phyloP scores from a whole-genome alignment of 108 stramenopile genomes.

The Fistulifera pelliculosa region DNA sequence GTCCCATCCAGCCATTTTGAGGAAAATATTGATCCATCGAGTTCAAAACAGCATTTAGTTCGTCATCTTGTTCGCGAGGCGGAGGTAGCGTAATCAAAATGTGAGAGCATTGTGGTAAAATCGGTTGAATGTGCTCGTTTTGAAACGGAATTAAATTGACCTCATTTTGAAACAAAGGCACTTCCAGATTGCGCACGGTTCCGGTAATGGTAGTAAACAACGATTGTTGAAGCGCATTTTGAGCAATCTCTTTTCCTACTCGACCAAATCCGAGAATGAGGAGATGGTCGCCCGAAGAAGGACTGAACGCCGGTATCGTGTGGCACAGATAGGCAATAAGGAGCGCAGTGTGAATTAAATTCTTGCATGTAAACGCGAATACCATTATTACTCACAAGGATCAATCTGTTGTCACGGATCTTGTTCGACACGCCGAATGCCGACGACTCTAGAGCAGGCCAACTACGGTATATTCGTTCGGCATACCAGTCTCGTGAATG shows the following conservation, averaged over 20 bases:
- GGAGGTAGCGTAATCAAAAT: conserved; percentile 25
- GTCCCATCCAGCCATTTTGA: conserved; percentile 35
- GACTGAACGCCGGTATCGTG: no score
- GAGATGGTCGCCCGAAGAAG: no score
- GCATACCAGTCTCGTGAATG: no score
- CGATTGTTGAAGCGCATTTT: background rate
- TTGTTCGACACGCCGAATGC: no score
- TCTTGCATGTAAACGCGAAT: no score
- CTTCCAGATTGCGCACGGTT: conserved; percentile 3
- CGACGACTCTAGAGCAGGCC: no score
- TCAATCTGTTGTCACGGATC: no score
- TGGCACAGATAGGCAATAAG: no score
- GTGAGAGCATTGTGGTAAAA: conserved; percentile 20
- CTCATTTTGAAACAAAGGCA: background rate
- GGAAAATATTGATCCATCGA: conserved; percentile 10
- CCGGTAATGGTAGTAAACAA: background rate
- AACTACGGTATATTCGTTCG: no score
- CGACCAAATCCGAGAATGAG: conserved; percentile 25
- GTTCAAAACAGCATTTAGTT: background rate
- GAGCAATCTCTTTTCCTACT: conserved; percentile 19
- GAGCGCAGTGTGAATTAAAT: no score
- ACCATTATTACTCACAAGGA: no score
- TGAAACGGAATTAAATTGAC: background rate
- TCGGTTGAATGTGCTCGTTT: conserved; percentile 13
- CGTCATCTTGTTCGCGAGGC: conserved; percentile 4